Percentiles rank a stretch among this genome's conserved stretches.
phyloP scores from a whole-genome alignment of 2,329 filamentous ascomycete genomes.

The Colletotrichum sp. region DNA sequence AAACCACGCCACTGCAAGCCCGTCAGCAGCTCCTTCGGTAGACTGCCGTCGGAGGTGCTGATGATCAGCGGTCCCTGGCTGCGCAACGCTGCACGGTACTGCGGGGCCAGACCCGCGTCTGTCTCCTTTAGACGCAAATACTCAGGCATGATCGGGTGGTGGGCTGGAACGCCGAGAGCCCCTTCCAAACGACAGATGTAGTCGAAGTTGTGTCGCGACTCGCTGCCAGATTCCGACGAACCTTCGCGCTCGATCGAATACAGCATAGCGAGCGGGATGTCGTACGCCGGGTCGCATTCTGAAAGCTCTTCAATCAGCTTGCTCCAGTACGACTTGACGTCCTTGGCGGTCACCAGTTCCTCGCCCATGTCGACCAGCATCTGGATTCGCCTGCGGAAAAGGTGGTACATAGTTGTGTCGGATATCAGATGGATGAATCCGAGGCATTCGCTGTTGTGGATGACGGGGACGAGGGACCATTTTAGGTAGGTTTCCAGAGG shows the following conservation, averaged over 20 bases:
- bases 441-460: constrained; percentile 44
- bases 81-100: constrained; percentile 43
- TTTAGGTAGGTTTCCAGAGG: constrained; percentile 53
- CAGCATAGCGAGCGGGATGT: constrained; percentile 56
- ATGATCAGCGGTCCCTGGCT: constrained; percentile 44
- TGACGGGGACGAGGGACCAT: constrained; percentile 53
- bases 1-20: constrained; percentile 69
- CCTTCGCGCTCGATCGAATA: constrained; percentile 52
- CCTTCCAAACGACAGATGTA: constrained; percentile 48
- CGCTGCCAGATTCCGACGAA: constrained; percentile 27
- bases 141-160: constrained; percentile 45
- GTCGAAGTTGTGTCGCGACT: constrained; percentile 31
- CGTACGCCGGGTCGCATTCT: constrained; percentile 47
- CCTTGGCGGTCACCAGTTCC: constrained; percentile 43
- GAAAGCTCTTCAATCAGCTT: constrained; percentile 48
- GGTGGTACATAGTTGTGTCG: constrained; percentile 50
- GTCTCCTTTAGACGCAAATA: constrained; percentile 39
- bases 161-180: constrained; percentile 48
- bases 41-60: constrained; percentile 51
- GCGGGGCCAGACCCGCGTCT: constrained; percentile 40
- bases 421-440: constrained; percentile 53
- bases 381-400: constrained; percentile 55
- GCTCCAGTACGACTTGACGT: constrained; percentile 53
- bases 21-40: constrained; percentile 62
- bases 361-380: constrained; percentile 55